Base-by-base conservation (phyloP, 352 stramenopile species). In the Globisporangium alternatum region DNA sequence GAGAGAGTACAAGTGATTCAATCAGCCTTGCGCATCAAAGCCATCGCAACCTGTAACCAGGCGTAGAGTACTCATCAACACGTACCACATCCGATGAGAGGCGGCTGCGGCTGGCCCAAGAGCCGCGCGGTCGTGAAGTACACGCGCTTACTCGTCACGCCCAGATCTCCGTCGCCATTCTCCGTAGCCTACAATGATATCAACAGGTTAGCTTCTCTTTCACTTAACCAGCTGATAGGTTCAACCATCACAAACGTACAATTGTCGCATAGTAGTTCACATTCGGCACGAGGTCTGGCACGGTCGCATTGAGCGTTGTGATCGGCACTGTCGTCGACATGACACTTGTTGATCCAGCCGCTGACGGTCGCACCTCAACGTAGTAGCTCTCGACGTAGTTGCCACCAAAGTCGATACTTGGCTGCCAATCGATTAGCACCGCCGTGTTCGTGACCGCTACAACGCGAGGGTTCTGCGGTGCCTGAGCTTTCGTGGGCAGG, bases 21-120 rank as follows among this genome's bases (percentile, higher is more conserved):
- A 6, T 21, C 17, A 49, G 35, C 21, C 13, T 0, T 52, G 55
- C 19, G 31, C 31, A 37, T 6, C 31, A 37, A 37, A 37, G 31
- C 31, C 6, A 37, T 10, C 15, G 5, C 1, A 45, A n/a, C 12
- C 39, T 5, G 5, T 5, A n/a, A n/a, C 10, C 21, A 47, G 33
- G 21, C 2, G 33, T 7, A 53, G 9, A 0, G 33, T 53, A 37
- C 3, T 7, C 1, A 12, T 35, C n/a, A 22, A 28, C 19, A 35
- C 80, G 47, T 71, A 90, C 81, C 75, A 21, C 81, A 90, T 56
- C 75, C 74, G 51, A 88, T 72, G 15, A 64, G 33, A 19, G 81
- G 81, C 4, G 74, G 65, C 15, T 68, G 62, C 17, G 81, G 77
- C 52, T 90, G 81, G n/a, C 72, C 65, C 0, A 60, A 30, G 35